Conservation (phyloP, 2,329 filamentous ascomycete genomes). For the Ploettnerulaceae sp. region DNA sequence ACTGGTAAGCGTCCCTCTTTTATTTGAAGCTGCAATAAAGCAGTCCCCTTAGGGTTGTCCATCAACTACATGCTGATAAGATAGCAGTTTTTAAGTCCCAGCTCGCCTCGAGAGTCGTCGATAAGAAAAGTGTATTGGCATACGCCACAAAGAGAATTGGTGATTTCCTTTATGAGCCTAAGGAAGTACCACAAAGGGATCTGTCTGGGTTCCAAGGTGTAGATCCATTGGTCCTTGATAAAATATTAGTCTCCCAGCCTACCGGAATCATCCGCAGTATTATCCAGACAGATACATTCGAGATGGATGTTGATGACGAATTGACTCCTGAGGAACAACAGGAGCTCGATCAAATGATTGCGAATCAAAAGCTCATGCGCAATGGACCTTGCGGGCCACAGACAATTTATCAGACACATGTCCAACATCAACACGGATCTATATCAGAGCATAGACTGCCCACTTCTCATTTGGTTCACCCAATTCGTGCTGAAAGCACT, state of each 20-base stretch:
- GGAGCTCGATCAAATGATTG: slow-evolving; percentile 45
- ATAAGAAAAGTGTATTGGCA: slow-evolving; percentile 72
- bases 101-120: slow-evolving; percentile 72
- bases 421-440: no score
- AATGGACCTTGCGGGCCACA: slow-evolving; percentile 20
- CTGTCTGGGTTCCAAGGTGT: slow-evolving; percentile 52
- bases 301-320: slow-evolving; percentile 60
- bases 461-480: no score
- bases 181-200: slow-evolving; percentile 46
- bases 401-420: neutral
- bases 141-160: slow-evolving; percentile 51
- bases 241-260: slow-evolving; percentile 49
- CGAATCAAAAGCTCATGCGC: slow-evolving; percentile 33
- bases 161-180: slow-evolving; percentile 57
- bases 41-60: no score
- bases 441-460: no score
- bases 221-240: slow-evolving; percentile 56
- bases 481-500: no score
- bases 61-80: no score
- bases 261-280: slow-evolving; percentile 49
- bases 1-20: no score
- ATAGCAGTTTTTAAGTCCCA: slow-evolving; percentile 86
- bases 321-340: slow-evolving; percentile 57
- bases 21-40: no score
- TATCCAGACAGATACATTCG: slow-evolving; percentile 66